Evolutionary conservation across 176 grass and related monocot genomes (phyloP).

Genomic region (bread wheat (Triticum aestivum)): IWGSC_CS_RefSeq_v2.1 NC_057802.1:304205922-304206421

Average conservation of each 20-base stretch:
- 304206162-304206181: constrained; percentile 57
- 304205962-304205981: neutral
- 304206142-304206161: constrained; percentile 48
- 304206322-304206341: constrained; percentile 10
- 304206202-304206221: constrained; percentile 97
- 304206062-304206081: constrained; percentile 12
- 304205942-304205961: constrained; percentile 11
- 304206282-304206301: constrained; percentile 55
- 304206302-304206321: constrained; percentile 10
- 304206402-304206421: constrained; percentile 85
- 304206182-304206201: constrained; percentile 84
- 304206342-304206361: neutral
- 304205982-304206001: neutral
- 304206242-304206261: constrained; percentile 50
- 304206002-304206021: neutral
- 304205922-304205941: neutral
- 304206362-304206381: constrained; percentile 46
- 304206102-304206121: constrained; percentile 7
- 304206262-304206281: constrained; percentile 71
- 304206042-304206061: neutral
- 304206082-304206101: neutral
- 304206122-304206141: constrained; percentile 8
- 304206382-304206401: constrained; percentile 76
- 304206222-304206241: constrained; percentile 65
- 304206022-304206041: neutral